Percentiles rank a stretch among this genome's conserved stretches.
Conservation (phyloP, 805 yeast genomes). For the Kodamaea lidongshanica region DNA sequence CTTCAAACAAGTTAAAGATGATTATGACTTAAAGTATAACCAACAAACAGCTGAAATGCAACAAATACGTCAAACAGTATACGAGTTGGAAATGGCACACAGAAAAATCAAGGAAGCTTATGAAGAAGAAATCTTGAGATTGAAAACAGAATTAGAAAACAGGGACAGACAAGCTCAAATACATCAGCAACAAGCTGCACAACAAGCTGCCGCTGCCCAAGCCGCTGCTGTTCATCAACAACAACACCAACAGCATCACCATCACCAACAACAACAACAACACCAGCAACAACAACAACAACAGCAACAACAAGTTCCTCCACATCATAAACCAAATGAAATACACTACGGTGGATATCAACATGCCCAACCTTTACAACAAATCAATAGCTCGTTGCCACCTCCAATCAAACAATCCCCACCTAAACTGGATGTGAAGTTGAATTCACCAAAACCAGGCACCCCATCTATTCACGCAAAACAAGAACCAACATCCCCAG, state of each 20-base stretch:
- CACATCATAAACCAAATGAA: constrained; percentile 13
- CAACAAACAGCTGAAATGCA: constrained; percentile 93
- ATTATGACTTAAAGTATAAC: constrained; percentile 79
- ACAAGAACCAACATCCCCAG: constrained; percentile 11
- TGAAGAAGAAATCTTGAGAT: constrained; percentile 83
- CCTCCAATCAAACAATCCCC: constrained; percentile 14
- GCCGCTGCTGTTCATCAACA: constrained; percentile 25
- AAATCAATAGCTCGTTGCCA: constrained; percentile 10
- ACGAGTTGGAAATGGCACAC: constrained; percentile 90
- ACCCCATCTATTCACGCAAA: constrained; percentile 12
- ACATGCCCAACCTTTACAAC: constrained; percentile 13
- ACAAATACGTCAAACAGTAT: constrained; percentile 88
- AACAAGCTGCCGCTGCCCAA: constrained; percentile 32
- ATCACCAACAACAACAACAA: constrained; percentile 12
- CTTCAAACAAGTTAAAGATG: constrained; percentile 86
- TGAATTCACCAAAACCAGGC: constrained; percentile 8
- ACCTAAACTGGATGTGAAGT: constrained; percentile 10
- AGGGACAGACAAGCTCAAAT: constrained; percentile 55
- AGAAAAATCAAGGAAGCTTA: constrained; percentile 92
- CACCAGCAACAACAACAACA: constrained; percentile 15
- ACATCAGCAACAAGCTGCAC: constrained; percentile 35
- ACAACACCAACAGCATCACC: constrained; percentile 19
- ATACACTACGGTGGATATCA: constrained; percentile 13
- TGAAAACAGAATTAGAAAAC: constrained; percentile 79
- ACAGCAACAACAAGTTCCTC: constrained; percentile 10